Percentiles rank a stretch among this genome's conserved stretches.
These are phyloP conservation scores for Solanum megistacrolobum DNA, from an alignment of 257 asterid genomes.

Conservation along the genomic window DNA sequence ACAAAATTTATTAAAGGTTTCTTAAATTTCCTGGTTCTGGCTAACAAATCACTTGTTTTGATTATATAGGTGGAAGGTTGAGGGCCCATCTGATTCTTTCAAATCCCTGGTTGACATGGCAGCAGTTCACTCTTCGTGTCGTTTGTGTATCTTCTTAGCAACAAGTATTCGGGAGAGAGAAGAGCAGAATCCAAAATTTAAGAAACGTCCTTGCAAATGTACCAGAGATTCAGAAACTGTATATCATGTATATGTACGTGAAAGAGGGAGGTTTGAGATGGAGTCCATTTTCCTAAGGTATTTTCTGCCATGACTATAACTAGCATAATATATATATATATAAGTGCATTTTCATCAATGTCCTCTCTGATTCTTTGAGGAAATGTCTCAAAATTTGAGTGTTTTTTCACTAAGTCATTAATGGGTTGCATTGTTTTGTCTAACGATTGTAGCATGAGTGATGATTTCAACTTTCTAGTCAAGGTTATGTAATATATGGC, in stretches of 20 bases:
- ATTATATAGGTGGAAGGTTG: conserved; percentile 74
- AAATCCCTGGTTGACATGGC: conserved; percentile 98
- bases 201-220: conserved; percentile 90
- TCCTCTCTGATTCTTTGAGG: neutral
- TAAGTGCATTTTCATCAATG: neutral
- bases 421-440: neutral
- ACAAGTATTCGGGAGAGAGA: conserved; percentile 56
- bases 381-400: neutral
- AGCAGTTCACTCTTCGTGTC: conserved; percentile 98
- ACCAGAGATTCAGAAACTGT: conserved; percentile 38
- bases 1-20: neutral
- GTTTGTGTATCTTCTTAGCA: conserved; percentile 83
- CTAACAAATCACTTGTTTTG: neutral
- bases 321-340: neutral
- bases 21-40: neutral
- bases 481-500: neutral
- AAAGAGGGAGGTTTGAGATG: conserved; percentile 82
- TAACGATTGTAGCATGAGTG: neutral
- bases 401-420: neutral
- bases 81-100: conserved; percentile 93
- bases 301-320: neutral
- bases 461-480: neutral
- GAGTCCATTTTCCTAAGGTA: conserved; percentile 87
- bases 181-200: conserved; percentile 43
- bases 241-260: conserved; percentile 74